A percentile compares a stretch with the other conserved stretches of the same genome.
Evolutionary conservation across 2,329 filamentous ascomycete species (phyloP).

Genomic region (Neofusicoccum kwambonambiense): DNA sequence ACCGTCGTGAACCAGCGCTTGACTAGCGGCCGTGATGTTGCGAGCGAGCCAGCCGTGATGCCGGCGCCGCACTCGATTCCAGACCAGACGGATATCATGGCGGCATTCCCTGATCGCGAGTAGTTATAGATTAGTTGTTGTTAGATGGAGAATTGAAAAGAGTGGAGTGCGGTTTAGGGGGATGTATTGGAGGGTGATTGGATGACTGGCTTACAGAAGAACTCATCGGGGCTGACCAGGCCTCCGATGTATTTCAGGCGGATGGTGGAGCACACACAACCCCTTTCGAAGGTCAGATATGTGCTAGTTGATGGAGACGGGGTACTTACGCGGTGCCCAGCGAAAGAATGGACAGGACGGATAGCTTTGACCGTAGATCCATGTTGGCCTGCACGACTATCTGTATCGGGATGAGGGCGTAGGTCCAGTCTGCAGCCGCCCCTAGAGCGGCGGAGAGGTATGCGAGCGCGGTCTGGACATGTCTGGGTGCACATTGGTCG

Average conservation of each 20-base stretch:
- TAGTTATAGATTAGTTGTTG: too few species aligned
- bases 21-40: slow-evolving; percentile 52
- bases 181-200: slow-evolving; percentile 16
- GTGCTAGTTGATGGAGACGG: too few species aligned
- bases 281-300: slow-evolving; percentile 33
- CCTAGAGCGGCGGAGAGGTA: slow-evolving; percentile 40
- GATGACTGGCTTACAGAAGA: slow-evolving; percentile 36
- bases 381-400: slow-evolving; percentile 59
- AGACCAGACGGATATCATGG: slow-evolving; percentile 45
- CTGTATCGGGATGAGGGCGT: slow-evolving; percentile 39
- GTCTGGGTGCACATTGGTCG: slow-evolving; percentile 42
- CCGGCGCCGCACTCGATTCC: slow-evolving; percentile 37
- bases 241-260: slow-evolving; percentile 49
- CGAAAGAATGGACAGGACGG: slow-evolving; percentile 53
- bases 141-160: too few species aligned
- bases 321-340: slow-evolving; percentile 40
- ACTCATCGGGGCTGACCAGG: slow-evolving; percentile 43
- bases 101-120: slow-evolving; percentile 37
- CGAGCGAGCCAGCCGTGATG: slow-evolving; percentile 51
- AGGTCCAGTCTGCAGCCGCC: slow-evolving; percentile 33
- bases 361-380: slow-evolving; percentile 51
- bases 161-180: too few species aligned
- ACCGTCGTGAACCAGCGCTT: slow-evolving; percentile 20
- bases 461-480: slow-evolving; percentile 53
- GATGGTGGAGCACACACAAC: slow-evolving; percentile 55